A percentile compares a stretch with the other conserved stretches of the same genome.
Conservation (phyloP, 2,329 filamentous ascomycete genomes). For the Colletotrichum sp. region DNA sequence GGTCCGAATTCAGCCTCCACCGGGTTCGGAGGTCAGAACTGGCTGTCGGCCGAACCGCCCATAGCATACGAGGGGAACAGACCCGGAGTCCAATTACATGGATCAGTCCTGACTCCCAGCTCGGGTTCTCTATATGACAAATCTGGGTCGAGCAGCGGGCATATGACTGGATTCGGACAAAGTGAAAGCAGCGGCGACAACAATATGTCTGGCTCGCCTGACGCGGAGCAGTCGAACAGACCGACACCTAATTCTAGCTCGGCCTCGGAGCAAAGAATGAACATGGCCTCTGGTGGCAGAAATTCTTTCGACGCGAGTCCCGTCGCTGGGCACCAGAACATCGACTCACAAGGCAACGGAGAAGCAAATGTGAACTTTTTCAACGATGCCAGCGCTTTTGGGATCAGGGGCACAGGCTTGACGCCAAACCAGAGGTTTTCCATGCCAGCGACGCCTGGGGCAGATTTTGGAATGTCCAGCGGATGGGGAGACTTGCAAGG, state of each 20-base stretch:
- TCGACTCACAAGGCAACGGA: conserved; percentile 40
- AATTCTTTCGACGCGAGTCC: conserved; percentile 60
- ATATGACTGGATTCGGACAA: conserved; percentile 41
- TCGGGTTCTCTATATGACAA: conserved; percentile 36
- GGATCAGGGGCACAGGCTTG: conserved; percentile 35
- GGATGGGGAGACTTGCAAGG: conserved; percentile 49
- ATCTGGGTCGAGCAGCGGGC: conserved; percentile 25
- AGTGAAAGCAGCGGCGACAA: conserved; percentile 47
- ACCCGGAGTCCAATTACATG: conserved; percentile 20
- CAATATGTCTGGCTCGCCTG: conserved; percentile 53
- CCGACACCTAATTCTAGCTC: conserved; percentile 65
- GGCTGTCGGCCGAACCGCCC: conserved; percentile 46
- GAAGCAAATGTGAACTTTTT: conserved; percentile 46
- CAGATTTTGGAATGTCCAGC: conserved; percentile 46
- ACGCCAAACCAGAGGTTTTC: conserved; percentile 37
- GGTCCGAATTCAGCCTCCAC: conserved; percentile 22
- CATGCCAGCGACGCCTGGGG: conserved; percentile 39
- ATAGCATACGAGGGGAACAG: conserved; percentile 30
- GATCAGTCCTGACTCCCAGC: conserved; percentile 14
- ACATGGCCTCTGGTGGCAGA: conserved; percentile 23
- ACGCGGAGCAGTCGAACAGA: conserved; percentile 55
- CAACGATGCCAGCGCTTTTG: conserved; percentile 41
- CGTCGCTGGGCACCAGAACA: conserved; percentile 46
- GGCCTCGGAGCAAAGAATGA: conserved; percentile 45
- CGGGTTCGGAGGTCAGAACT: conserved; percentile 33